phyloP scores from a whole-genome alignment of 179 eudicot species.

The Drosera spatulata region DNA sequence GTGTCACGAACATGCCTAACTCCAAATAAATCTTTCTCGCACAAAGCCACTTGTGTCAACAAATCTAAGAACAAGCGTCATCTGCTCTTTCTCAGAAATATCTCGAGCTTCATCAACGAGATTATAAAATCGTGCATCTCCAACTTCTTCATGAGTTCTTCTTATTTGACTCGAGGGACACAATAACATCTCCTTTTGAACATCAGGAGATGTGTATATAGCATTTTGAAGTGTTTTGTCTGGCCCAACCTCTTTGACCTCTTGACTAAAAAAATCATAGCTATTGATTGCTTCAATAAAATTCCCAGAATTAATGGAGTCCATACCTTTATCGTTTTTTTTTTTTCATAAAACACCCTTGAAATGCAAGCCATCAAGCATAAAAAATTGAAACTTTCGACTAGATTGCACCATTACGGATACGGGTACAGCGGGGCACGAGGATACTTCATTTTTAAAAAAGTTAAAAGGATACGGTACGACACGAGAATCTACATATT shows the following conservation, averaged over 20 bases:
- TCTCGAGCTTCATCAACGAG: conserved; percentile 1
- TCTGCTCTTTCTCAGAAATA: neutral
- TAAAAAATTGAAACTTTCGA: too few species aligned
- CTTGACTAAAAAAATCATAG: neutral
- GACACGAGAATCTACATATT: too few species aligned
- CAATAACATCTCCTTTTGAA: conserved; percentile 4
- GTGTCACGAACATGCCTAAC: conserved; percentile 4
- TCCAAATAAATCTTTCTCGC: conserved; percentile 1
- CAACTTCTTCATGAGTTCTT: neutral
- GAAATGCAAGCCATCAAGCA: conserved; percentile 3
- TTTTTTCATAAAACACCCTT: conserved; percentile 6
- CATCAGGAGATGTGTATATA: neutral
- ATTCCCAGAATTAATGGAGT: conserved; percentile 6
- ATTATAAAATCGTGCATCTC: too few species aligned
- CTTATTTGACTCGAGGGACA: neutral
- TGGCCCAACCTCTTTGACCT: neutral
- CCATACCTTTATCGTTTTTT: conserved; percentile 7
- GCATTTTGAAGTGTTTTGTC: conserved; percentile 1
- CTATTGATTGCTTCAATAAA: conserved; percentile 6
- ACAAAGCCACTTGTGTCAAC: neutral
- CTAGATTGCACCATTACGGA: too few species aligned
- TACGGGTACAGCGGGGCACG: too few species aligned
- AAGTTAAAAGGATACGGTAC: too few species aligned
- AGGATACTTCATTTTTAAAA: too few species aligned
- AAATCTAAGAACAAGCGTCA: neutral